Evolutionary conservation across 2,329 filamentous ascomycete genomes (phyloP), one percentile per base, ranked within the genome.

Genomic region (Ustilaginoidea virens): DNA sequence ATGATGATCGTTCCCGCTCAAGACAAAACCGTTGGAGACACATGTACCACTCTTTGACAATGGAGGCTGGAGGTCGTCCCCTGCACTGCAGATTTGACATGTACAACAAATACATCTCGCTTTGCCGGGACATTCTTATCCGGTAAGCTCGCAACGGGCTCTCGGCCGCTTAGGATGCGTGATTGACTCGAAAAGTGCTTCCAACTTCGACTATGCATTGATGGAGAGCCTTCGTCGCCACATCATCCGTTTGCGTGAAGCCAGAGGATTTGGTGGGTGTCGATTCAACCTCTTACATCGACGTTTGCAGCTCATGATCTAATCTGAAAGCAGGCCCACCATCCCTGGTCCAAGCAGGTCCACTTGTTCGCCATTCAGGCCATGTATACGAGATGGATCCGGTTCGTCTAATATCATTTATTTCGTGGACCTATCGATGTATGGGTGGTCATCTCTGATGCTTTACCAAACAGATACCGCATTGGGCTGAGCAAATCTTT

Each of bases 401-500:
- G 8, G 44, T 52, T 23, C 33, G 50, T 36, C 6, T 5, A 11
- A 16, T 13, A n/a, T 11, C 14, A 12, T 17, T 21, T 10, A 24
- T 12, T 24, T 24, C 3, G 14, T 24, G 8, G 6, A 12, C 22
- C 12, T 15, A n/a, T 13, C n/a, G 10, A 16, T n/a, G 16, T 16
- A 19, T 12, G 22, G 7, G 23, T 10, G 17, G 25, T 10, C 14
- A 17, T n/a, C 10, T 5, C 14, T 28, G 15, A 19, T 16, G 7
- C 15, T 7, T 23, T 4, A n/a, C n/a, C 13, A 10, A 23, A 17
- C 34, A 72, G 66, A 52, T 51, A 28, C 48, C 56, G 4, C 69
- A 75, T 41, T 76, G 71, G 71, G 67, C 69, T 5, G 61, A 72
- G 38, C 58, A 66, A 23, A 69, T 75, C 15, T 74, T 75, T 37